Conservation (phyloP, 768 basidiomycete genomes). For the Mycena rosella region DNA sequence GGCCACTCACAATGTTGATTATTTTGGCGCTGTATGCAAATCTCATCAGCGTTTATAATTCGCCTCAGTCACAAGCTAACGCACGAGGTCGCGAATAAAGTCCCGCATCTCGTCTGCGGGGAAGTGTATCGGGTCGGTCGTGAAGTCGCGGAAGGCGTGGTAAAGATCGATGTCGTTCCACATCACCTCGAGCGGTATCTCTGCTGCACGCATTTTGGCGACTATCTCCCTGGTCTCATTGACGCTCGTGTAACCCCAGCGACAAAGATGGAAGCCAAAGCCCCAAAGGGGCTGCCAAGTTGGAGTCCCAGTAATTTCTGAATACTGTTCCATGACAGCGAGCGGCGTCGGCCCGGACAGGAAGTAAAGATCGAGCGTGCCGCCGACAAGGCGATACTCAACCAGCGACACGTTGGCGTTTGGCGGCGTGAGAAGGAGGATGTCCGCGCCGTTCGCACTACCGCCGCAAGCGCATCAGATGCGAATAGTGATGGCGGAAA, state of each 20-base stretch:
- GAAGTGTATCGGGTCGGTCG: slow-evolving; percentile 73
- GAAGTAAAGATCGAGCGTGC: slow-evolving; percentile 84
- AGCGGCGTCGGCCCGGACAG: slow-evolving; percentile 71
- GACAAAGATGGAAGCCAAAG: slow-evolving; percentile 83
- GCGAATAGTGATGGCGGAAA: no score
- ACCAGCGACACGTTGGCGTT: slow-evolving; percentile 58
- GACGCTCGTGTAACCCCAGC: slow-evolving; percentile 56
- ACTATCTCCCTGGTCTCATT: slow-evolving; percentile 44
- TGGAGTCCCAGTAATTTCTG: slow-evolving; percentile 71
- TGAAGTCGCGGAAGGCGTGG: slow-evolving; percentile 76
- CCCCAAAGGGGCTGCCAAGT: slow-evolving; percentile 81
- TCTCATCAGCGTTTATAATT: no score
- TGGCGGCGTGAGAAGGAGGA: no score
- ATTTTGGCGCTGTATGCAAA: no score
- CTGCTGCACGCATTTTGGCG: slow-evolving; percentile 67
- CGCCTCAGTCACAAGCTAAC: no score
- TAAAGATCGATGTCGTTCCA: slow-evolving; percentile 86
- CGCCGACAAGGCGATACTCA: slow-evolving; percentile 80
- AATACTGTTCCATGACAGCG: slow-evolving; percentile 77
- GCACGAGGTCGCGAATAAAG: slow-evolving; percentile 53
- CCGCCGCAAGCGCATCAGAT: no score
- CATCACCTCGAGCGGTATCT: slow-evolving; percentile 85
- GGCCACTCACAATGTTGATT: no score
- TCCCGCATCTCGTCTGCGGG: slow-evolving; percentile 64
- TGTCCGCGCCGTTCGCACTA: no score